Evolutionary conservation across 495 filamentous ascomycete species (phyloP), one percentile per base, ranked within the genome.

Genomic region (Aspergillus taichungensis): DNA sequence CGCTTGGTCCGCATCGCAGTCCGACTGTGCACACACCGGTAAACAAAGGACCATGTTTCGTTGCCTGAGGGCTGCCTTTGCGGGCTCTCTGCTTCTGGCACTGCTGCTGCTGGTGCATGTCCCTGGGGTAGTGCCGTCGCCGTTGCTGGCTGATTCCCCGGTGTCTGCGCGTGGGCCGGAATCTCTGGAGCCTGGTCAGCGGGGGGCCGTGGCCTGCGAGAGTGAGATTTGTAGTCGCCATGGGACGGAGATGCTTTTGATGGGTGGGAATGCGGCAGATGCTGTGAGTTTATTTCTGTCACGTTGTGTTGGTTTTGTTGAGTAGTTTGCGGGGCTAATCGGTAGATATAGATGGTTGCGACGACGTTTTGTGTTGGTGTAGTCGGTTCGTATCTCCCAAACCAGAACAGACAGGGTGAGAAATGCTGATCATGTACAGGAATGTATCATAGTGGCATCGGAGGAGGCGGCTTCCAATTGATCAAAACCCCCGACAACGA

Each of bases 401-500:
- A 13, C 35, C 29, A 3, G 4, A 24, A 34, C 8, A 7, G 34
- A 33, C 8, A 7, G 34, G 30, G 13, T 9, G 12, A 4, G 13
- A 9, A 8, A 38, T 24, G 11, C 33, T 45, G 30, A 30, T 11
- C 30, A 34, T 34, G 37, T 47, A 59, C 9, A 72, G 79, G 72
- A 0, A 91, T 92, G 86, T 88, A 91, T 50, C 88, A 94, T 62
- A 87, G 83, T 28, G 87, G 87, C 27, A 80, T 94, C 31, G 87
- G 87, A 3, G 89, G 89, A 5, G 89, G 89, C n/a, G 88, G 89
- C 0, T 95, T 95, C 63, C 81, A 84, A 73, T 72, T 95, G 2
- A 75, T 91, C 18, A 77, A 82, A 34, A 71, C 77, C 24, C 64
- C 71, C 5, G 64, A 79, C 31, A 84, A 84, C 8, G 61, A 63